phyloP scores from a whole-genome alignment of 768 basidiomycete species.

The Leccinum boreale region DNA sequence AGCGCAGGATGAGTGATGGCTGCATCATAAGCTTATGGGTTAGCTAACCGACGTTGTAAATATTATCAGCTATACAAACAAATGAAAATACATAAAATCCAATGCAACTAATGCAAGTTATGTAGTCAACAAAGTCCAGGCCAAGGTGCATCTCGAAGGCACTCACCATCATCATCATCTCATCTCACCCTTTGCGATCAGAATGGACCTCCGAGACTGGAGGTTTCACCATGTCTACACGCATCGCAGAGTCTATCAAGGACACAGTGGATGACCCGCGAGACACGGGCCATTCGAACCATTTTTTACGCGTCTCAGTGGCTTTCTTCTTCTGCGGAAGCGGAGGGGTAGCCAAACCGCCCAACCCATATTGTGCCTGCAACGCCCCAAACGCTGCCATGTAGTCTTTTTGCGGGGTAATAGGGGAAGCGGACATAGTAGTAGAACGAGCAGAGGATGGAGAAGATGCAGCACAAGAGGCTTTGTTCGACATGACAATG shows the following conservation, averaged over 20 bases:
- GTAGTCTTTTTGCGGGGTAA: conserved; percentile 22
- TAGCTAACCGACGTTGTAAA: background rate
- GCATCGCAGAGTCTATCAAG: conserved; percentile 1
- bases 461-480: background rate
- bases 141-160: background rate
- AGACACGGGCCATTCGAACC: conserved; percentile 18
- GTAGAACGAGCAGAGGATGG: background rate
- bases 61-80: background rate
- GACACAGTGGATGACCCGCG: conserved; percentile 16
- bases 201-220: background rate
- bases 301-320: conserved; percentile 8
- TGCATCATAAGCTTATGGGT: conserved; percentile 45
- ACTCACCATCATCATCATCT: background rate
- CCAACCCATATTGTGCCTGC: conserved; percentile 20
- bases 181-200: background rate
- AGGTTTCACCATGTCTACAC: background rate
- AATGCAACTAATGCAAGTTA: too few species aligned
- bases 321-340: background rate
- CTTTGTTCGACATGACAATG: background rate
- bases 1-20: conserved; percentile 55
- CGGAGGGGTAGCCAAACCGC: background rate
- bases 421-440: conserved; percentile 2
- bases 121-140: background rate
- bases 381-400: conserved; percentile 21
- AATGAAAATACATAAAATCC: background rate